Base-by-base conservation (phyloP, 2,329 filamentous ascomycete genomes). In the Xylaria sp. region DNA sequence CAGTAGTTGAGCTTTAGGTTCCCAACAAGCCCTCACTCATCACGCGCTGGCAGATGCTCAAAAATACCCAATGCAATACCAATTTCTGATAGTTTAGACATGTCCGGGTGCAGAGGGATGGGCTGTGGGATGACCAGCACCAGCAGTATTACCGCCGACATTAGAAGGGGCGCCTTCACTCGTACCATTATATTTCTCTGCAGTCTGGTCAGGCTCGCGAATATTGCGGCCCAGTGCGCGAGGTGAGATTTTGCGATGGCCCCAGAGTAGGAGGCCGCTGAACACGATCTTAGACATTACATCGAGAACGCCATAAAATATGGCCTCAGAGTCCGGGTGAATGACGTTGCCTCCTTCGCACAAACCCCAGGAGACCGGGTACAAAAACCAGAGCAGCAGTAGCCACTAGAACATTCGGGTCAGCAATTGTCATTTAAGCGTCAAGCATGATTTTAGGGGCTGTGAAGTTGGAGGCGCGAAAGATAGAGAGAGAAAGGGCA, bases 291-390 rank as follows among this genome's bases (percentile, higher is more conserved):
- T 92, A 6, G 90, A 85, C 2, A 91, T 69, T 5, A 92, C 78
- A 68, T 92, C 90, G 0, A 93, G 82, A 2, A 92, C 80, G 50
- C 90, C 89, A 75, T 92, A 93, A 76, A 92, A 91, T 67, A 91
- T 80, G 12, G 88, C 88, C 75, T 92, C 90, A 0, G 86, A 87
- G 75, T 92, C 90, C 0, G 88, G 86, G 1, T 89, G 79, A 60
- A 92, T 90, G 70, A 90, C 79, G 72, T 91, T 91, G 12, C 88
- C 89, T 37, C 88, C 89, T 78, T 91, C 89, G 51, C 80, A 83
- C 2, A 91, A 74, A 64, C 88, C 89, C 88, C 89, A 91, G 25
- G 86, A 84, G 69, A 90, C 84, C 0, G 90, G 90, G 77, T 92
- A 92, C 29, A 90, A 74, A 71, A 88, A 86, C 89, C 89, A 91